Evolutionary conservation across 2,329 filamentous ascomycete species (phyloP), one percentile per base, ranked within the genome.

Genomic region (Myriosclerotinia curreyana): DNA sequence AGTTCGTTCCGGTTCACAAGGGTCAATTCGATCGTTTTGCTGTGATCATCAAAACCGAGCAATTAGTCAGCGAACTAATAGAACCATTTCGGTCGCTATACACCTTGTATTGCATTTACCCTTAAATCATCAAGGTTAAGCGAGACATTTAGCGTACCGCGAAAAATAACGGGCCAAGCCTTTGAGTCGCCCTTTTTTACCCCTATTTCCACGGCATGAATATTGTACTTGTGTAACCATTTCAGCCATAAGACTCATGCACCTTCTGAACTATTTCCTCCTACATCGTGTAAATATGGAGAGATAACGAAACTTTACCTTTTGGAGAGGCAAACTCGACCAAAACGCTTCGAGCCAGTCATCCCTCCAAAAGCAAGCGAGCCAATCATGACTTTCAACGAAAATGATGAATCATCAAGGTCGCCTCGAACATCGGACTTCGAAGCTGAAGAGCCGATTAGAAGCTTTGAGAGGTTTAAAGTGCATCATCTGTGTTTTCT

Each of bases 1-100:
- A 3, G 25, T 9, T 44, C 15, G 12, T 12, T 8, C 20, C 28
- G 31, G 40, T 31, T 7, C 3, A 15, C 11, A n/a, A 2, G 15
- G 7, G 6, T 11, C 25, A 31, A 12, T 8, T 6, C 11, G 1
- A 6, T 22, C 1, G 3, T 34, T n/a, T 7, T 3, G 1, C 17
- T 46, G n/a, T 20, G 1, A 42, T 55, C 36, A 31, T 56, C 6
- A 1, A 1, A 28, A 55, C 31, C 1, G 9, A 1, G 3, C 25
- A 15, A 5, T 44, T 1, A 31, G 6, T 20, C 15, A 44, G 17
- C 40, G n/a, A 34, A 25, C 5, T 11, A 28, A n/a, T 14, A n/a
- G 17, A 25, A 56, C 8, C 0, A 9, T 55, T 15, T 56, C 38
- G 25, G 20, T 44, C 12, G 44, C 7, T 34, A 3, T 44, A 34